Base-by-base conservation (phyloP, 2,329 filamentous ascomycete species). In the Diaporthe longicolla region DNA sequence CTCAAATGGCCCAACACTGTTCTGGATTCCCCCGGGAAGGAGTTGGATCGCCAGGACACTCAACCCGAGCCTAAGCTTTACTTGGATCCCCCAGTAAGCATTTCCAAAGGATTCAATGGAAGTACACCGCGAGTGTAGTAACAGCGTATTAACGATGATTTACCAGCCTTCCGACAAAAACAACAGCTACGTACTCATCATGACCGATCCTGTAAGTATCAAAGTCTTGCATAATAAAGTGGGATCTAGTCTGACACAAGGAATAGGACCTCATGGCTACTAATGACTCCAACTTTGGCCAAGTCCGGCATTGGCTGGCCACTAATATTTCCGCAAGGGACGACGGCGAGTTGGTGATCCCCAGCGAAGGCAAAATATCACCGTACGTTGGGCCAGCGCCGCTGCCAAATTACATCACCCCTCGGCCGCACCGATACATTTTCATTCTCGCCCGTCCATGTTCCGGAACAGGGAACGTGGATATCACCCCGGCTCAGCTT, bases 41-140 rank as follows among this genome's bases (percentile, higher is more conserved):
- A 65, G 17, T 13, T 65, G 17, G 26, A 24, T 4, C 59, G 26
- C 17, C 40, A 65, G 26, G 40, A 48, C 9, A 65, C 59, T 11
- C 59, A 65, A 50, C 26, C 43, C 26, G 43, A 65, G 26, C 59
- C 59, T 7, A n/a, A 48, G 59, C 40, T 65, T 1, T 65, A 48
- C 40, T n/a, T 65, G 11, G 19, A 48, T 8, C 43, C 59, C 19
- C 17, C 59, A 9, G 59, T 65, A 35, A n/a, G 59, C 21, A 10
- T 24, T 17, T 4, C 43, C 13, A 43, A 43, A 35, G 1, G 10
- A 2, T 1, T 1, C 13, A 4, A 9, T 15, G 2, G 11, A 13
- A 45, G 3, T 24, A 1, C 7, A 13, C 11, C 45, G 45, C 45
- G 35, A 3, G n/a, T 10, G 26, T 43, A 8, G 10, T 13, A 40